phyloP scores from a whole-genome alignment of 495 filamentous ascomycete species.

The Sphaerosporella brunnea region DNA sequence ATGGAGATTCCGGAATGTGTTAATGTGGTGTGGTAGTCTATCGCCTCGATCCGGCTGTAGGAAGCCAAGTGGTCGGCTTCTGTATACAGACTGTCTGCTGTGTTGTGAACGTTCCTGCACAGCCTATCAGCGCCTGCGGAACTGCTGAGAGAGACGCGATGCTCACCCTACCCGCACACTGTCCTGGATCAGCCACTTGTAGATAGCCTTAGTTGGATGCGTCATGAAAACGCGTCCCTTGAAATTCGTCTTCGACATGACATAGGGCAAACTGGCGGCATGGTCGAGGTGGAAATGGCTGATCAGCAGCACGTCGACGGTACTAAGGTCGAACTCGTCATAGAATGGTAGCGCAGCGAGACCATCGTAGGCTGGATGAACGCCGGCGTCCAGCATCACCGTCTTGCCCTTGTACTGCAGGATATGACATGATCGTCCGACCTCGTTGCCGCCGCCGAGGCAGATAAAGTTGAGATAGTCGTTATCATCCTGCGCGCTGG shows the following conservation, averaged over 20 bases:
- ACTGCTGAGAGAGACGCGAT: neutral
- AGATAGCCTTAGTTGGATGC: constrained; percentile 95
- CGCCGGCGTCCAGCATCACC: constrained; percentile 95
- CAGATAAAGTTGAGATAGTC: constrained; percentile 89
- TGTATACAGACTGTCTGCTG: constrained; percentile 47
- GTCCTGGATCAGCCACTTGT: constrained; percentile 98
- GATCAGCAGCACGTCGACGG: constrained; percentile 87
- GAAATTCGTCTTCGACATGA: constrained; percentile 95
- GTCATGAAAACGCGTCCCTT: constrained; percentile 96
- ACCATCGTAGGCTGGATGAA: constrained; percentile 93
- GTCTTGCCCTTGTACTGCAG: constrained; percentile 98
- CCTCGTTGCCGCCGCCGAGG: constrained; percentile 89
- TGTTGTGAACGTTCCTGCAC: constrained; percentile 23
- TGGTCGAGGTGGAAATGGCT: constrained; percentile 99
- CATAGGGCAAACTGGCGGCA: constrained; percentile 87
- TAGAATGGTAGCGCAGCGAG: constrained; percentile 89
- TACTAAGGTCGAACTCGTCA: constrained; percentile 94
- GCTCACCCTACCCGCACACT: constrained; percentile 62
- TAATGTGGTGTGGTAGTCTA: constrained; percentile 94
- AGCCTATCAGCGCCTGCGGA: neutral
- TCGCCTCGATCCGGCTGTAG: constrained; percentile 84
- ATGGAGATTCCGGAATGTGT: constrained; percentile 91
- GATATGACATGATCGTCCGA: constrained; percentile 92
- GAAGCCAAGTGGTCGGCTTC: constrained; percentile 87
- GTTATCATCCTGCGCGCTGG: constrained; percentile 27